phyloP scores from a whole-genome alignment of 1,139 yeast species.

The Candida glucosophila region DNA sequence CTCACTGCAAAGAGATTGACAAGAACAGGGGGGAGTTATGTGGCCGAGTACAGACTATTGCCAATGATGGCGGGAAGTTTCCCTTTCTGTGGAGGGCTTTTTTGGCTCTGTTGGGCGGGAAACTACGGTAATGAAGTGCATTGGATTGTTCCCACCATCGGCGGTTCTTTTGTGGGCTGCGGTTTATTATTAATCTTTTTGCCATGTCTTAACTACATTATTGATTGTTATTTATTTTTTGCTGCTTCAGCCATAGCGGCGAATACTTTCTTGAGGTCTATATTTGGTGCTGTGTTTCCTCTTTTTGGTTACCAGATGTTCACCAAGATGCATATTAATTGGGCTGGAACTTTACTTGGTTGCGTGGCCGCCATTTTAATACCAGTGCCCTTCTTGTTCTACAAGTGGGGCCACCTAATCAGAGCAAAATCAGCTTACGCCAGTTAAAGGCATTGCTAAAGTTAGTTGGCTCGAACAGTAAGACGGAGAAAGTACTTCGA shows the following conservation, averaged over 20 bases:
- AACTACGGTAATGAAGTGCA: constrained; percentile 52
- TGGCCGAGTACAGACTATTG: constrained; percentile 64
- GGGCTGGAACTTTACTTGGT: constrained; percentile 80
- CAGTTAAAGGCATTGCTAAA: too few relatives aligned
- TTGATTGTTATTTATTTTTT: constrained; percentile 62
- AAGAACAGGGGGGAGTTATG: constrained; percentile 44
- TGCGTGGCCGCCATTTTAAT: constrained; percentile 51
- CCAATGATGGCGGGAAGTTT: constrained; percentile 60
- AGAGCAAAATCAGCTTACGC: constrained; percentile 41
- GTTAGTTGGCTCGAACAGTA: too few relatives aligned
- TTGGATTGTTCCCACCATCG: constrained; percentile 69
- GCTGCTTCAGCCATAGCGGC: constrained; percentile 91
- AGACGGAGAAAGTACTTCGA: too few relatives aligned
- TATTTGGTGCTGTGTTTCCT: constrained; percentile 47
- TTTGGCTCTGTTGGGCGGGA: constrained; percentile 80
- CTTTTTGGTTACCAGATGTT: constrained; percentile 62
- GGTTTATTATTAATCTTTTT: constrained; percentile 66
- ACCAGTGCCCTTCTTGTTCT: constrained; percentile 70
- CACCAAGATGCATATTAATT: constrained; percentile 60
- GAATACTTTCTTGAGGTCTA: constrained; percentile 66
- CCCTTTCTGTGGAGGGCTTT: constrained; percentile 59
- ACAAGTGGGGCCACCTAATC: constrained; percentile 51
- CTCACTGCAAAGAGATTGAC: constrained; percentile 18
- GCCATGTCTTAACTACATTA: constrained; percentile 64
- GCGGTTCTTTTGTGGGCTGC: constrained; percentile 59